Percentiles rank a stretch among this genome's conserved stretches.
These are phyloP conservation scores for Cladosporium sp. DNA, from an alignment of 2,329 filamentous ascomycete genomes.

Conservation along the genomic window DNA sequence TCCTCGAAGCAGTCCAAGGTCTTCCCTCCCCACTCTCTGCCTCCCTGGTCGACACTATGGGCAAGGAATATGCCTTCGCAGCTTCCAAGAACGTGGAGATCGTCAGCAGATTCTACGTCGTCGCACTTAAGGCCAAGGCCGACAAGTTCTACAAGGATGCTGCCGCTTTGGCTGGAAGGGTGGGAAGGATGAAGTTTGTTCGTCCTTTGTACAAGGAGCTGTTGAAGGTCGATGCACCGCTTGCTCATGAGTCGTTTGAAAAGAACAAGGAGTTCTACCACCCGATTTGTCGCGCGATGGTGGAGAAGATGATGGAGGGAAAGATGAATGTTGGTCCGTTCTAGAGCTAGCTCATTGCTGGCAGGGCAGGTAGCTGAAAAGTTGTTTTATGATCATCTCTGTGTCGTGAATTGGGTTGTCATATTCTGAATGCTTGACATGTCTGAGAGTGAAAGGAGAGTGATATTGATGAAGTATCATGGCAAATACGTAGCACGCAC, in stretches of 20 bases:
- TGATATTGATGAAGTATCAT: too few species aligned
- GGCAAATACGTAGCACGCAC: too few species aligned
- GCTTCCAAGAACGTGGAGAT: conserved; percentile 84
- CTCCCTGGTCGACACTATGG: conserved; percentile 67
- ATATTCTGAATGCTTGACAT: too few species aligned
- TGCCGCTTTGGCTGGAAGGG: conserved; percentile 69
- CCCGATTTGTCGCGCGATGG: conserved; percentile 81
- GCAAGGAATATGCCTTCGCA: conserved; percentile 67
- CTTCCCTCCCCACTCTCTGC: conserved; percentile 61
- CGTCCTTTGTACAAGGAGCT: conserved; percentile 75
- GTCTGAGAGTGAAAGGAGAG: too few species aligned
- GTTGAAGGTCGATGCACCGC: conserved; percentile 65
- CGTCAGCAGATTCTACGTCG: conserved; percentile 70
- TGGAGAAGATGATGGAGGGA: conserved; percentile 60
- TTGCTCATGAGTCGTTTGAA: conserved; percentile 79
- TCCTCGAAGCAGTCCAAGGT: conserved; percentile 74
- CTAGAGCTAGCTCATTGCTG: not conserved
- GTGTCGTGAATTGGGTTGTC: too few species aligned
- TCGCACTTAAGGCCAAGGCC: conserved; percentile 73
- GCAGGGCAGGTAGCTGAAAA: too few species aligned
- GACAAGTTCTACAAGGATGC: conserved; percentile 64
- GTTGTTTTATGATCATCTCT: too few species aligned
- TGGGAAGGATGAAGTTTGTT: conserved; percentile 97
- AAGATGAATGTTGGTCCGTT: not conserved
- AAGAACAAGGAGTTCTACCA: conserved; percentile 92